Conservation (phyloP, 2,329 filamentous ascomycete species). For the Fusarium aywerte region DNA sequence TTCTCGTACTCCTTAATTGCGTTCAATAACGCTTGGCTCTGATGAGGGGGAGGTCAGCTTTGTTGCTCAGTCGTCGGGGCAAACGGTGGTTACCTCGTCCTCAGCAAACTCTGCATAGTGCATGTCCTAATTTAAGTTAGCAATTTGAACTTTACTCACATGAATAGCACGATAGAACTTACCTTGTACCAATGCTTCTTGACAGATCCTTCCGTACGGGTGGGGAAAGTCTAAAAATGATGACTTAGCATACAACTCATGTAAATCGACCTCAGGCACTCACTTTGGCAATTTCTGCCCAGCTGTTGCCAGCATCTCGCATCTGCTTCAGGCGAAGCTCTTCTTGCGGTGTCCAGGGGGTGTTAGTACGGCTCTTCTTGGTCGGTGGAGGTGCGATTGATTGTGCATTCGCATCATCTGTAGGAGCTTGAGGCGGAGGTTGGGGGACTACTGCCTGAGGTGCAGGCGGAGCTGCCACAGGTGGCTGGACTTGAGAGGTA, state of each 20-base stretch:
- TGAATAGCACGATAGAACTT: conserved; percentile 42
- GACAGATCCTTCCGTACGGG: conserved; percentile 93
- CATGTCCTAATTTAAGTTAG: conserved; percentile 77
- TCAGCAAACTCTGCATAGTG: conserved; percentile 98
- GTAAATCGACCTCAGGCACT: conserved; percentile 51
- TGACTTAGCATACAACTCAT: conserved; percentile 9
- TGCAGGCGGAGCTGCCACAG: conserved; percentile 46
- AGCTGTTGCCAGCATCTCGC: conserved; percentile 91
- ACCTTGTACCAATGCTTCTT: conserved; percentile 99
- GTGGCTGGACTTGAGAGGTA: conserved; percentile 49
- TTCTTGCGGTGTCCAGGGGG: conserved; percentile 95
- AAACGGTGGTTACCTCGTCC: conserved; percentile 78
- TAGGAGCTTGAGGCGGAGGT: conserved; percentile 45
- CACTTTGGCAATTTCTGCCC: conserved; percentile 99
- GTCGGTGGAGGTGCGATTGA: conserved; percentile 62
- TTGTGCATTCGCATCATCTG: conserved; percentile 49
- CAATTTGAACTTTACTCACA: conserved; percentile 6
- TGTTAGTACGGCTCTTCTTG: conserved; percentile 98
- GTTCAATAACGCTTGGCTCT: conserved; percentile 83
- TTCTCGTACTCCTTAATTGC: conserved; percentile 99
- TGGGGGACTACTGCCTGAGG: conserved; percentile 46
- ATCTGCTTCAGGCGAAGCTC: conserved; percentile 93
- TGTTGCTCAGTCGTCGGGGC: conserved; percentile 19
- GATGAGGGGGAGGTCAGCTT: conserved; percentile 45
- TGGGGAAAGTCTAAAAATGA: conserved; percentile 82